Evolutionary conservation across 345 rosid species (phyloP).

Genomic region (Crucihimalaya himalaica): DNA sequence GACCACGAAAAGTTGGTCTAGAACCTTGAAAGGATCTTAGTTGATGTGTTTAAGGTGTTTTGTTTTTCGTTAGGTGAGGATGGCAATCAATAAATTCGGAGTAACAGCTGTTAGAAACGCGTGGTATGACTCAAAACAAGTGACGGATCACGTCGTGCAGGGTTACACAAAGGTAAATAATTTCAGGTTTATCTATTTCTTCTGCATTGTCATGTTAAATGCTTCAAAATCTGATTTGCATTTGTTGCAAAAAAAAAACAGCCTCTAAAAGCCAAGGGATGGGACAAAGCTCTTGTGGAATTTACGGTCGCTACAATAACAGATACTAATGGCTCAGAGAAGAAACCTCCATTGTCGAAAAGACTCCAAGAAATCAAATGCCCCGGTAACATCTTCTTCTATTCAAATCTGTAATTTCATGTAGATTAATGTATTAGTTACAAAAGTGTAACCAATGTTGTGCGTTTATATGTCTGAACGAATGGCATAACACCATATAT

Average conservation of each 20-base stretch:
- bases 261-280: slow-evolving; percentile 71
- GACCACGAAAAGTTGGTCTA: background rate
- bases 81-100: slow-evolving; percentile 72
- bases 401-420: background rate
- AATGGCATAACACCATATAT: background rate
- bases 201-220: background rate
- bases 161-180: slow-evolving; percentile 81
- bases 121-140: slow-evolving; percentile 67
- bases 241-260: slow-evolving; percentile 33
- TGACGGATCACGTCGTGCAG: slow-evolving; percentile 52
- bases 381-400: slow-evolving; percentile 52
- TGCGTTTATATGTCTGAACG: background rate
- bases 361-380: slow-evolving; percentile 68
- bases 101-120: slow-evolving; percentile 65
- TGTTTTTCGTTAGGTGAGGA: slow-evolving; percentile 53
- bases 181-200: background rate
- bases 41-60: slow-evolving; percentile 18
- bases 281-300: slow-evolving; percentile 84
- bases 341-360: slow-evolving; percentile 51
- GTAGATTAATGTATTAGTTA: background rate
- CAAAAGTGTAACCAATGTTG: background rate
- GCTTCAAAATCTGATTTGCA: background rate
- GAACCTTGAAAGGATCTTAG: slow-evolving; percentile 10
- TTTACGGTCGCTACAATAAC: slow-evolving; percentile 66
- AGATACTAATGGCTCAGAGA: slow-evolving; percentile 41